These are phyloP conservation scores for Phoma sp. DNA, from an alignment of 2,329 filamentous ascomycete genomes.

Conservation along the genomic window DNA sequence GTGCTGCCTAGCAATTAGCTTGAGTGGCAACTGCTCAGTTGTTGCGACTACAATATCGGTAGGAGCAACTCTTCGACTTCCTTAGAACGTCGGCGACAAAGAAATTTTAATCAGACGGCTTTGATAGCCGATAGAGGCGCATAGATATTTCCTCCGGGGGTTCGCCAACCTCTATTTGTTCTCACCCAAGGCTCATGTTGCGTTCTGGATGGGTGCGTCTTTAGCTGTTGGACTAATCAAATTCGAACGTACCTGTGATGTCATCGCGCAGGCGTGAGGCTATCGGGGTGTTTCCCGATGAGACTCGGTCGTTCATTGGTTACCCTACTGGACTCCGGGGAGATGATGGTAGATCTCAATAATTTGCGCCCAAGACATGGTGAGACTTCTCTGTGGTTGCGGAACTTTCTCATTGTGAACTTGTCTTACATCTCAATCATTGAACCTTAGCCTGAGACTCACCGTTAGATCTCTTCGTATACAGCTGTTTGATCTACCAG, in stretches of 20 bases:
- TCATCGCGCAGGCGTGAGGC: background rate
- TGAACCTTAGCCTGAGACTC: no score
- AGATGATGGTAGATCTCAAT: slow-evolving; percentile 1
- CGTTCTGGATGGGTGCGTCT: background rate
- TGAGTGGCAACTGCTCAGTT: background rate
- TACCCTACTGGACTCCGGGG: background rate
- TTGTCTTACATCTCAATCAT: background rate
- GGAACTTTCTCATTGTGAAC: background rate
- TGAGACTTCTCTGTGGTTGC: background rate
- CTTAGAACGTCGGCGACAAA: background rate
- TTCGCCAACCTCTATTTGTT: background rate
- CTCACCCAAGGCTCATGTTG: background rate
- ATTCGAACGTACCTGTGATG: background rate
- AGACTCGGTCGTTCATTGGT: background rate
- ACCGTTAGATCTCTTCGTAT: no score
- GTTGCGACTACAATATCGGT: background rate
- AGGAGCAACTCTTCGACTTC: background rate
- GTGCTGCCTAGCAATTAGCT: slow-evolving; percentile 4
- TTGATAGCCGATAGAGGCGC: background rate
- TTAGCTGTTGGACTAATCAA: background rate
- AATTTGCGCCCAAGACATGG: background rate
- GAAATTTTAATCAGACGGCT: background rate
- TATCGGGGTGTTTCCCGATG: background rate
- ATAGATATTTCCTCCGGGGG: background rate
- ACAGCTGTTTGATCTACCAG: no score